Evolutionary conservation across 257 asterid genomes (phyloP), one percentile per base, ranked within the genome.

Genomic region (Lithospermum erythrorhizon): DNA sequence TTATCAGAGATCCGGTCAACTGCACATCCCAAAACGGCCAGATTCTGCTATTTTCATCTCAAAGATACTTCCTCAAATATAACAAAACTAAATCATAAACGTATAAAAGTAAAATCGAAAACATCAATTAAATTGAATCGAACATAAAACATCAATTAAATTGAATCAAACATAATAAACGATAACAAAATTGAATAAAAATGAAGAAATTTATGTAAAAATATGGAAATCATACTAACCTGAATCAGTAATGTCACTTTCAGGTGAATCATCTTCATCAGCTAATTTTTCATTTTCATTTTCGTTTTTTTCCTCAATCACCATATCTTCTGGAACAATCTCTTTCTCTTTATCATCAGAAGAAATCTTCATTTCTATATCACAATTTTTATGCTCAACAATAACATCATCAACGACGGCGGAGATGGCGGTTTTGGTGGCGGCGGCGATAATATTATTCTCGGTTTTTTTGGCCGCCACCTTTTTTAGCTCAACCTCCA

Each of bases 401-500:
- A 27, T 7, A 27, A 27, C 32, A 27, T 27, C 45, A 35, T 35
- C 45, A 10, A 35, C 13, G 45, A 2, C 14, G 45, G 79, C 83
- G 56, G 79, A 90, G 62, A 67, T 58, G n/a, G n/a, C n/a, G n/a
- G n/a, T n/a, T n/a, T n/a, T n/a, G n/a, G n/a, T n/a, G n/a, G n/a
- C n/a, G n/a, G n/a, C n/a, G n/a, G n/a, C n/a, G n/a, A n/a, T n/a
- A n/a, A n/a, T n/a, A n/a, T n/a, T n/a, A n/a, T 71, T 73, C 70
- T 80, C 84, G 63, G 81, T 84, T 64, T 84, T 78, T 81, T 73
- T 82, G 85, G 83, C 79, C 9, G 78, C 81, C 62, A 74, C 96
- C 68, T 85, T 94, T 70, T 83, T 94, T 78, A 90, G 75, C 10
- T 88, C 72, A 41, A 76, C 70, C 19, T 73, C 72, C 59, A 90